A percentile compares a stretch with the other conserved stretches of the same genome.
phyloP scores from a whole-genome alignment of 2,329 filamentous ascomycete species.

The Colletotrichum coccodes region DNA sequence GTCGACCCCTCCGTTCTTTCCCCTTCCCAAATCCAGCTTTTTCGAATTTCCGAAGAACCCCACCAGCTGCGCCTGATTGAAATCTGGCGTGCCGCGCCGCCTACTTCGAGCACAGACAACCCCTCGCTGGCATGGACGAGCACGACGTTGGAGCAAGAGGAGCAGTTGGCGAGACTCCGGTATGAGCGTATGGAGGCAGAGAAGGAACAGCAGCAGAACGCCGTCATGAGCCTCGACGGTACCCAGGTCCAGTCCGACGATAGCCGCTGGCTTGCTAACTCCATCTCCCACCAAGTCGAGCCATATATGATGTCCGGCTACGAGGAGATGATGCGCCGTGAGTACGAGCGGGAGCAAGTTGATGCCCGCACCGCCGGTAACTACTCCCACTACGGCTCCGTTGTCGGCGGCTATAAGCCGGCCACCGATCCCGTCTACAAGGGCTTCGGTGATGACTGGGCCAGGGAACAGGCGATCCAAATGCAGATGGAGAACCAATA shows the following conservation, averaged over 20 bases:
- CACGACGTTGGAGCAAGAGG: constrained; percentile 66
- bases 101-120: constrained; percentile 65
- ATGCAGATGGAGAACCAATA: constrained; percentile 76
- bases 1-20: constrained; percentile 78
- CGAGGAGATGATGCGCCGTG: constrained; percentile 72
- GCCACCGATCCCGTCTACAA: constrained; percentile 78
- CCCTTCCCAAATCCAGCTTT: constrained; percentile 80
- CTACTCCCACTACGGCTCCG: constrained; percentile 56
- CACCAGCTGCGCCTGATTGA: constrained; percentile 82
- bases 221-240: constrained; percentile 64
- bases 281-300: constrained; percentile 64
- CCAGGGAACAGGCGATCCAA: constrained; percentile 55
- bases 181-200: constrained; percentile 58
- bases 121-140: constrained; percentile 62
- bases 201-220: constrained; percentile 50
- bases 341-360: constrained; percentile 60
- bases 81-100: constrained; percentile 86
- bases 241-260: constrained; percentile 62
- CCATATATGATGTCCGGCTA: constrained; percentile 90
- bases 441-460: constrained; percentile 42
- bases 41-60: constrained; percentile 76
- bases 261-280: constrained; percentile 59
- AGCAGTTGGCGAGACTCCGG: constrained; percentile 68
- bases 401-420: constrained; percentile 42
- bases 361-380: constrained; percentile 49